Evolutionary conservation across 1,284 basidiomycete species (phyloP), one percentile per base, ranked within the genome.

Genomic region (Takashimella koratensis): DNA sequence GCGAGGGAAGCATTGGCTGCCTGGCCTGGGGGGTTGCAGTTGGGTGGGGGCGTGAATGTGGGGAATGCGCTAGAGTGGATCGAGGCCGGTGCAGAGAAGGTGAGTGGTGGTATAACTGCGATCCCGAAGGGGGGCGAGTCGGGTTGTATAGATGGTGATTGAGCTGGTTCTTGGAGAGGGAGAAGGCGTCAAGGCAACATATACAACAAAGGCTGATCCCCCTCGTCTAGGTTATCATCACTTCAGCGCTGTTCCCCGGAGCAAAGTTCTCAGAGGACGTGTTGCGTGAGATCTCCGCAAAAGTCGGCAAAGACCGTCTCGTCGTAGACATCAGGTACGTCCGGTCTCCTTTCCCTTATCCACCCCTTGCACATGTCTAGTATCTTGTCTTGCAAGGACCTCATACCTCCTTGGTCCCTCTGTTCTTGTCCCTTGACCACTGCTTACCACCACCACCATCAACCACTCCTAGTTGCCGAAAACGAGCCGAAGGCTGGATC

Each of bases 181-280:
- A 36, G 30, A 36, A 36, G n/a, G n/a, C n/a, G n/a, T n/a, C n/a
- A n/a, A n/a, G n/a, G n/a, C n/a, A n/a, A n/a, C n/a, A n/a, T n/a
- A n/a, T n/a, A n/a, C n/a, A n/a, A n/a, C n/a, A n/a, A n/a, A n/a
- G n/a, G n/a, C n/a, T n/a, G n/a, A n/a, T n/a, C n/a, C n/a, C n/a
- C n/a, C n/a, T n/a, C n/a, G n/a, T n/a, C 2, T 62, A 96, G 92
- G 86, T 97, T 57, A 98, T 99, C 54, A 90, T 99, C 24, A 99
- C 96, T 2, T 97, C 93, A 6, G 93, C 86, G 73, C 83, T 99
- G 21, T 99, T 99, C 65, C 95, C 95, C 0, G 76, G 78, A 8
- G 86, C 80, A 21, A 84, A 81, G 55, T 97, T 98, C 76, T 86
- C 86, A 19, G 70, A 87, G 51, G 82, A 87, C 41, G 79, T 91